Evolutionary conservation across 139 green algal species (phyloP).

Genomic region (Microglena sp.): DNA sequence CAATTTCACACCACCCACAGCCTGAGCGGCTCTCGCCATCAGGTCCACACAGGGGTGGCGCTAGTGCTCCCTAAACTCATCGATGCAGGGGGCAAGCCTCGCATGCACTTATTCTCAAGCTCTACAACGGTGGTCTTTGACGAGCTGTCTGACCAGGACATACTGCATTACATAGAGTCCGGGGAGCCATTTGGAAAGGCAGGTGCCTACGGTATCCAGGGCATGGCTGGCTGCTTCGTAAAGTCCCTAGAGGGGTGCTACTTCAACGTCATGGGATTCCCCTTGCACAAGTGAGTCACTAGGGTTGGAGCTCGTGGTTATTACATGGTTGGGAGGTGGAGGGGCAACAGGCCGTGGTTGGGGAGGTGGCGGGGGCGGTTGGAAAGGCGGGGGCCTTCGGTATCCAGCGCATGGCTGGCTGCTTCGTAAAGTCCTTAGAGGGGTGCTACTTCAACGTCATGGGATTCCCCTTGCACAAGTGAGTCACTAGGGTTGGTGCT

Average conservation of each 20-base stretch:
- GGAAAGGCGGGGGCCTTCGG: too few relatives aligned
- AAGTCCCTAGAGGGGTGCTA: slow-evolving; percentile 71
- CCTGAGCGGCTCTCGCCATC: slow-evolving; percentile 51
- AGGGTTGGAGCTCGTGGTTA: not conserved
- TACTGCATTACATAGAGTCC: slow-evolving; percentile 66
- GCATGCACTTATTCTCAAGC: slow-evolving; percentile 43
- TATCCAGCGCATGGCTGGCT: slow-evolving; percentile 59
- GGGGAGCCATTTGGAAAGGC: slow-evolving; percentile 78
- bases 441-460: slow-evolving; percentile 92
- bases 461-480: too few relatives aligned
- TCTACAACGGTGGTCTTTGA: slow-evolving; percentile 76
- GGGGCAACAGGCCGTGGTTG: too few relatives aligned
- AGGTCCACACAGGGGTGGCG: slow-evolving; percentile 78
- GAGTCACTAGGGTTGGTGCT: too few relatives aligned
- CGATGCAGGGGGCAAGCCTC: not conserved
- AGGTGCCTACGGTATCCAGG: slow-evolving; percentile 51
- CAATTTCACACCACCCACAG: too few relatives aligned
- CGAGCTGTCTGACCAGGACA: slow-evolving; percentile 38
- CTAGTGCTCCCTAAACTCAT: slow-evolving; percentile 39
- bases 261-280: slow-evolving; percentile 80
- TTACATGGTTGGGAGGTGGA: too few relatives aligned
- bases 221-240: slow-evolving; percentile 68
- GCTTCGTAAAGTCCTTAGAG: slow-evolving; percentile 66
- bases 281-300: slow-evolving; percentile 15
- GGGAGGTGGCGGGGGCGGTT: too few relatives aligned